A percentile compares a stretch with the other conserved stretches of the same genome.
These are phyloP conservation scores for Niebla homalea DNA, from an alignment of 495 filamentous ascomycete genomes.

Conservation along the genomic window DNA sequence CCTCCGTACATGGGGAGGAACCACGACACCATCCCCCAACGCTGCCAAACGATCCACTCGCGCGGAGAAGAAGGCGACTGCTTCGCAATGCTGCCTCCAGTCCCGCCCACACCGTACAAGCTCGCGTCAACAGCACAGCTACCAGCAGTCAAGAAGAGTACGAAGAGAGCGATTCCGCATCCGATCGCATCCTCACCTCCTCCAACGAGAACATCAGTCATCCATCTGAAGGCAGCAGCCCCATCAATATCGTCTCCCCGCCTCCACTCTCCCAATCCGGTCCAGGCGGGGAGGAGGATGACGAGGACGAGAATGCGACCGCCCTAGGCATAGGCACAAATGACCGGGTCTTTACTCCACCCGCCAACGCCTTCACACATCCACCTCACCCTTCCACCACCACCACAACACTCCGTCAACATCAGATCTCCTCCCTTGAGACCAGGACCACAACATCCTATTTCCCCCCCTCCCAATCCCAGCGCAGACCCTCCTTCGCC, in stretches of 20 bases:
- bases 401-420: neutral
- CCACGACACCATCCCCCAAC: conserved; percentile 76
- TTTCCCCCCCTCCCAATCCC: conserved; percentile 16
- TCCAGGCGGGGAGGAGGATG: conserved; percentile 31
- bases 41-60: conserved; percentile 42
- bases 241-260: conserved; percentile 9
- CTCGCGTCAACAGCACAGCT: conserved; percentile 29
- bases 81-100: conserved; percentile 25
- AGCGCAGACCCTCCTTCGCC: conserved; percentile 7
- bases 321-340: conserved; percentile 55
- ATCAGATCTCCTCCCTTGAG: conserved; percentile 9
- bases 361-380: conserved; percentile 83
- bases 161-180: conserved; percentile 73
- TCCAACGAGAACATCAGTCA: conserved; percentile 50
- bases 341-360: conserved; percentile 58
- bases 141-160: conserved; percentile 85
- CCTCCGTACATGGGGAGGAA: conserved; percentile 64
- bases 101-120: neutral
- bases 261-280: conserved; percentile 13
- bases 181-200: conserved; percentile 69
- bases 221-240: conserved; percentile 14
- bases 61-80: conserved; percentile 37
- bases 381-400: conserved; percentile 32
- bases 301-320: conserved; percentile 69
- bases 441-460: conserved; percentile 17